These are phyloP conservation scores for Comarum palustre DNA, from an alignment of 306 rosid genomes.

Conservation along the genomic window DNA sequence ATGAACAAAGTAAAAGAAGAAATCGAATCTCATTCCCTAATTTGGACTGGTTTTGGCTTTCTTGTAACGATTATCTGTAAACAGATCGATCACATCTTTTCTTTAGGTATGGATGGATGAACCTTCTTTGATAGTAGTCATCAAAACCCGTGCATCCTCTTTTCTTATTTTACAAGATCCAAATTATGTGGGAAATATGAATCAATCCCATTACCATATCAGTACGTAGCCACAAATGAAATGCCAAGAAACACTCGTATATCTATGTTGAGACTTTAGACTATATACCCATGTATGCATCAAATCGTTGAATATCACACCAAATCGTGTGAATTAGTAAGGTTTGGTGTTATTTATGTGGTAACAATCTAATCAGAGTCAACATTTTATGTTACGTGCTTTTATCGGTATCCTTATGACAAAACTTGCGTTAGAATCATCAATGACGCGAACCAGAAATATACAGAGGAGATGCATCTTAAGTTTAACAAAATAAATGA, in stretches of 20 bases:
- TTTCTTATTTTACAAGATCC: conserved; percentile 9
- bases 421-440: no score
- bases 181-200: conserved; percentile 7
- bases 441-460: not conserved
- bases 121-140: not conserved
- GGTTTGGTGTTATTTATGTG: no score
- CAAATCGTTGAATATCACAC: not conserved
- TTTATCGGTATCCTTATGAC: no score
- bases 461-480: no score
- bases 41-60: not conserved
- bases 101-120: not conserved
- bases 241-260: conserved; percentile 5
- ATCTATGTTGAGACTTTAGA: conserved; percentile 10
- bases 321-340: not conserved
- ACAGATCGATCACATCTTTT: not conserved
- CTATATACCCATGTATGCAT: not conserved
- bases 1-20: not conserved
- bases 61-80: not conserved
- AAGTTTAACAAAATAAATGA: no score
- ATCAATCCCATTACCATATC: not conserved
- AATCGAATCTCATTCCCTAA: not conserved
- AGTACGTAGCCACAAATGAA: not conserved
- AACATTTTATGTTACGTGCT: not conserved
- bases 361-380: not conserved
- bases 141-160: not conserved